Base-by-base conservation (phyloP, 495 filamentous ascomycete genomes). In the Penicillium waksmanii region DNA sequence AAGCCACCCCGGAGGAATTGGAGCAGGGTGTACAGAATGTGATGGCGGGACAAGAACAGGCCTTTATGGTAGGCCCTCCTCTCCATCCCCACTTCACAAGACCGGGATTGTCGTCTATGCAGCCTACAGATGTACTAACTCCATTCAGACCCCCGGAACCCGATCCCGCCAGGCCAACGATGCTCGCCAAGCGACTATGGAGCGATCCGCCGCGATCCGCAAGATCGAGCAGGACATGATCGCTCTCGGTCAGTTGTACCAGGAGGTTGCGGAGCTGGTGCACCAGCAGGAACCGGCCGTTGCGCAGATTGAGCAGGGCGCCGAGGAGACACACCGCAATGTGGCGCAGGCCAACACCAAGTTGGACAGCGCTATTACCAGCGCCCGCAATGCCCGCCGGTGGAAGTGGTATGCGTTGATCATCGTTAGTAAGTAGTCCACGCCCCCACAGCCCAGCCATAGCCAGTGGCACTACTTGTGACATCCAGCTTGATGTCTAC, bases 331-430 rank as follows among this genome's bases (percentile, higher is more conserved):
- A 13, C 82, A 86, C 51, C 82, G 84, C 46, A 89, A 98, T 69
- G 81, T 98, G 53, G 81, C 84, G 57, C 87, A 91, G 64, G 96
- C 86, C 53, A 96, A 93, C 67, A 82, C 83, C 53, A 84, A 98
- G 75, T 85, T 98, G 38, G 85, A 79, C 46, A 80, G 80, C 17
- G 96, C 93, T 15, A 87, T 96, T 49, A 77, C 78, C 34, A 96
- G 89, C 60, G 93, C 96, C n/a, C 77, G 86, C 65, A 83, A 83
- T 52, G 87, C 89, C 36, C 84, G 91, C 61, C 90, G 87, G 78
- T 97, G 96, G 92, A 98, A 98, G 90, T 98, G 95, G 95, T 94
- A 91, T 68, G 96, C 93, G 75, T 73, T 97, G 69, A 84, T 89
- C 65, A 90, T 98, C 63, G 69, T 83, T 61, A 78, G 90, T 93